A percentile compares a stretch with the other conserved stretches of the same genome.
Evolutionary conservation across 331 rosid species (phyloP).

Genomic region (Cucumis variabilis): DNA sequence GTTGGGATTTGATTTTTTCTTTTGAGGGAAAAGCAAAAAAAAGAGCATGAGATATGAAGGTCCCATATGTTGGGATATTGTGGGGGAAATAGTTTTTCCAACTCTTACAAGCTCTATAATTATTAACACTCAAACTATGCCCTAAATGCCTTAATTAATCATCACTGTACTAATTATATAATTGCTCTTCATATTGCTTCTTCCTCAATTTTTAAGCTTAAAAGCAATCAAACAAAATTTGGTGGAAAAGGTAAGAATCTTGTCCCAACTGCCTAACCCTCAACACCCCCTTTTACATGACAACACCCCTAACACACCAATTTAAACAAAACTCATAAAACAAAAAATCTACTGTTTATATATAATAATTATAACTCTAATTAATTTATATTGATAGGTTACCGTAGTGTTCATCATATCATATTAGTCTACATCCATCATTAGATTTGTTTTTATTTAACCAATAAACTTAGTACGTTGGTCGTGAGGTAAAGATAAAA

Average conservation of each 20-base stretch:
- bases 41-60: slow-evolving; percentile 17
- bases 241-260: slow-evolving; percentile 17
- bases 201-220: slow-evolving; percentile 21
- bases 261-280: slow-evolving; percentile 2
- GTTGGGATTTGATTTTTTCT: too few species aligned
- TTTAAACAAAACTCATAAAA: background rate
- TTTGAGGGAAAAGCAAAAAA: background rate
- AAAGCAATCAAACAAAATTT: slow-evolving; percentile 17
- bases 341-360: too few species aligned
- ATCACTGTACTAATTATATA: slow-evolving; percentile 6
- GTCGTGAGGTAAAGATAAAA: too few species aligned
- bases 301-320: background rate
- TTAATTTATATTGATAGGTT: too few species aligned
- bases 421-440: too few species aligned
- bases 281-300: background rate
- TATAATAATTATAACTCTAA: too few species aligned
- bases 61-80: slow-evolving; percentile 28
- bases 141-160: slow-evolving; percentile 24
- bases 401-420: too few species aligned
- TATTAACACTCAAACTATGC: slow-evolving; percentile 8
- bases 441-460: too few species aligned
- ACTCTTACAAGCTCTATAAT: background rate
- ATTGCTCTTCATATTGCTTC: slow-evolving; percentile 26
- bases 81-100: slow-evolving; percentile 8
- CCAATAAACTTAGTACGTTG: too few species aligned